Evolutionary conservation across 192 early-diverging fungal genomes (phyloP), one percentile per base, ranked within the genome.

Genomic region (Linnemannia zychae): DNA sequence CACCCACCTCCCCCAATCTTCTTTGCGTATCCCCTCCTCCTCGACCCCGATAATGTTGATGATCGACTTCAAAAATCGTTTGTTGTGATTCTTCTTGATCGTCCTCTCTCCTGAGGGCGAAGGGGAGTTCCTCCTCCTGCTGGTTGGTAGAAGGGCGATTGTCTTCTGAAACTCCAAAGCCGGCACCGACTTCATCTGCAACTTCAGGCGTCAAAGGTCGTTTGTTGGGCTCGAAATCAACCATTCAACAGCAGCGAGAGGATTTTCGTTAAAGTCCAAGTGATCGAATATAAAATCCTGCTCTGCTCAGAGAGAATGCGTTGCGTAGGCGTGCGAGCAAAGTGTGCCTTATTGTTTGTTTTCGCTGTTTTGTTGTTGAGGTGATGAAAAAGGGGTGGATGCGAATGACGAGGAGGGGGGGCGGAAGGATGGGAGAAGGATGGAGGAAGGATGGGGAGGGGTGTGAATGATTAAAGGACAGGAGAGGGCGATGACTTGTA

Each of bases 171-270:
- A 33, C 24, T 63, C n/a, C 57, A 31, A 63, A 63, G 28, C 24
- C 28, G n/a, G 57, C 28, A 33, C 57, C 13, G 28, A 63, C 24
- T 31, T 63, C 46, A 50, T 83, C 65, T 34, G 75, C 72, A 74
- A 28, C 76, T 74, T 72, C 57, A 36, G 52, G 71, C 12, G 57
- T 72, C 71, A 47, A 67, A 44, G 24, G 63, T 73, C 71, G 65
- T 48, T 24, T 40, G 50, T 37, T 37, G 66, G 49, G 48, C 37
- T 78, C 75, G 47, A 57, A 44, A 44, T 68, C 76, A 78, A 63
- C 81, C 81, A 83, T 83, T 77, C 71, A 77, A 67, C 73, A 74
- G 38, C 38, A 74, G 22, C 57, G 40, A 9, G 9, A 9, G 40
- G 40, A n/a, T 24, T 18, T 31, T 60, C 15, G 57, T 31, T 31